Conservation (phyloP, 2,329 filamentous ascomycete species). For the Penicillium sp. region DNA sequence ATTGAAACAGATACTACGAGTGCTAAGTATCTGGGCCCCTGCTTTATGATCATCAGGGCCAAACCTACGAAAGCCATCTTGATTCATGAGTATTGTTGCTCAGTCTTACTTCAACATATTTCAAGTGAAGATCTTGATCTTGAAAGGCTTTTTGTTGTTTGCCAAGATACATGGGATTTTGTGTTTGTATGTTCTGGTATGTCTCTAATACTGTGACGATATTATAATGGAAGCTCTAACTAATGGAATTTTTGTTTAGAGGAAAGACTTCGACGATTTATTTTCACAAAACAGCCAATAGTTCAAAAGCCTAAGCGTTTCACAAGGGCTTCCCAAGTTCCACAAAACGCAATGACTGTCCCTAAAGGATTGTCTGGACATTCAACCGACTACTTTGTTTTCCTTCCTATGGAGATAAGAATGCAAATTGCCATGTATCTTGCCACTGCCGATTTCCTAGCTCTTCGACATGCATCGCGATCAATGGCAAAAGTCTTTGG, state of each 20-base stretch:
- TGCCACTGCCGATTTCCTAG: background rate
- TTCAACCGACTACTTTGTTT: background rate
- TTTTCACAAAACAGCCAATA: background rate
- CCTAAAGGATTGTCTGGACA: background rate
- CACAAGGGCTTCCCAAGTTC: background rate
- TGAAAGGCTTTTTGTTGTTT: background rate
- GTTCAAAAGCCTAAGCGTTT: background rate
- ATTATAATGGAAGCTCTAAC: background rate
- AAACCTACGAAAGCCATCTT: background rate
- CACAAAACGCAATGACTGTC: background rate
- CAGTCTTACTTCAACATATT: background rate
- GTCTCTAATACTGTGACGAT: background rate
- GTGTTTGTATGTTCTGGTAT: background rate
- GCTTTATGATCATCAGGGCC: background rate
- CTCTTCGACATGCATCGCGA: background rate
- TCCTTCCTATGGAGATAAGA: background rate
- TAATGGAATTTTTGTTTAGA: background rate
- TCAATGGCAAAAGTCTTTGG: background rate
- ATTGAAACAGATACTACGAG: background rate
- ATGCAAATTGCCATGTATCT: background rate
- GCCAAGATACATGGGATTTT: background rate
- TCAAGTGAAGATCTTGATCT: background rate
- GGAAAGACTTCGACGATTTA: background rate
- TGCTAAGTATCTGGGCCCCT: background rate
- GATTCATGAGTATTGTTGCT: background rate